Conservation (phyloP, 257 asterid species). For the Nemophila menziesii region DNA sequence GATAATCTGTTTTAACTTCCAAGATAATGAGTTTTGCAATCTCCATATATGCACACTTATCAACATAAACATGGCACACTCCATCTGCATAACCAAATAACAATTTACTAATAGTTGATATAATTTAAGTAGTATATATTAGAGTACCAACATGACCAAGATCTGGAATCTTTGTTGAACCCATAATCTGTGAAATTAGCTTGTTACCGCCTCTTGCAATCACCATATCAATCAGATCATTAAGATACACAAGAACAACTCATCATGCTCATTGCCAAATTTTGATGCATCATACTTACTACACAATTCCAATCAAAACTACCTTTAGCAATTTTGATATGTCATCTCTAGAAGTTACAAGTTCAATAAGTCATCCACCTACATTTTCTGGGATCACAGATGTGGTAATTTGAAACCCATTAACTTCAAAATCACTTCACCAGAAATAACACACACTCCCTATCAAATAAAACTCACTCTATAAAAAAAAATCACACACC, state of each 20-base stretch:
- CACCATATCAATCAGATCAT: slow-evolving; percentile 82
- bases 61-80: slow-evolving; percentile 74
- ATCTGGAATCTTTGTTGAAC: slow-evolving; percentile 75
- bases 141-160: slow-evolving; percentile 73
- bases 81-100: slow-evolving; percentile 47
- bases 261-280: background rate
- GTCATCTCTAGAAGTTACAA: slow-evolving; percentile 72
- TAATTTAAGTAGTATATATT: background rate
- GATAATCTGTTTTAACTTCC: slow-evolving; percentile 76
- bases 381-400: slow-evolving; percentile 30
- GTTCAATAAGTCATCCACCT: slow-evolving; percentile 61
- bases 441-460: background rate
- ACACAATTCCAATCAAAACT: slow-evolving; percentile 2
- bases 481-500: slow-evolving; percentile 22
- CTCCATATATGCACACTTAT: slow-evolving; percentile 56
- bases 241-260: slow-evolving; percentile 40
- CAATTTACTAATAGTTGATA: background rate
- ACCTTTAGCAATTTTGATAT: slow-evolving; percentile 84
- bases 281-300: slow-evolving; percentile 8
- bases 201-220: slow-evolving; percentile 85
- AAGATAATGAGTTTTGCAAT: slow-evolving; percentile 59
- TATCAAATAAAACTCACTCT: background rate
- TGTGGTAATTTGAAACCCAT: background rate
- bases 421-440: background rate
- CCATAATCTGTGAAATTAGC: slow-evolving; percentile 64